Conservation (phyloP, 352 stramenopile species). For the Phytopythium montanum region DNA sequence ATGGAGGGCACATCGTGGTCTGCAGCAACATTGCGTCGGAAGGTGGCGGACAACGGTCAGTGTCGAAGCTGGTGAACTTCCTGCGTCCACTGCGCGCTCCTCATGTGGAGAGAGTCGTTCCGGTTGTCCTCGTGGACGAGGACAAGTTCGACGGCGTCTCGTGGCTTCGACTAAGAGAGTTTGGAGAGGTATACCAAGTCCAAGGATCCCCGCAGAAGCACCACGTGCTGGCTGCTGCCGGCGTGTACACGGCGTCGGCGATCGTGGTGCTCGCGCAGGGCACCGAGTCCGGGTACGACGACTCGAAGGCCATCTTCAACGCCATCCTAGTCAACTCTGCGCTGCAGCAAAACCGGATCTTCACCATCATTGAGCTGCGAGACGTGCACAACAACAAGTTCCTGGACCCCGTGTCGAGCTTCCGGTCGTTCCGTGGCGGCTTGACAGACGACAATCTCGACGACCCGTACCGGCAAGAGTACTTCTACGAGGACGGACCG, state of each 20-base stretch:
- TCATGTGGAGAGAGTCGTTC: constrained; percentile 59
- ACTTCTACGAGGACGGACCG: constrained; percentile 4
- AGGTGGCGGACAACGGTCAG: constrained; percentile 46
- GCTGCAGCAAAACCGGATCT: constrained; percentile 58
- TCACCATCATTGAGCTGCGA: constrained; percentile 84
- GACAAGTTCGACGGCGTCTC: constrained; percentile 60
- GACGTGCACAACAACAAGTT: constrained; percentile 85
- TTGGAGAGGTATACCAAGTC: constrained; percentile 78
- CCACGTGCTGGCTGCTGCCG: constrained; percentile 58
- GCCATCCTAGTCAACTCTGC: constrained; percentile 79
- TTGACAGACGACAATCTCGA: constrained; percentile 2
- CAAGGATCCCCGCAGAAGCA: constrained; percentile 74
- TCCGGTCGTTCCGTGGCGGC: constrained; percentile 25
- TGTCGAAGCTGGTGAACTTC: constrained; percentile 73
- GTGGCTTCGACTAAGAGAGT: constrained; percentile 62
- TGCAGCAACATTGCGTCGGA: constrained; percentile 76
- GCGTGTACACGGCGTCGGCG: constrained; percentile 76
- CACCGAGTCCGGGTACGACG: constrained; percentile 63
- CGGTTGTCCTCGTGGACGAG: constrained; percentile 74
- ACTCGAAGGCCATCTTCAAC: constrained; percentile 87
- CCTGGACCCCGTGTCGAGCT: constrained; percentile 68
- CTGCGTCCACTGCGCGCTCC: constrained; percentile 64
- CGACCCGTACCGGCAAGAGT: constrained; percentile 15
- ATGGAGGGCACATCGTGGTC: constrained; percentile 74
- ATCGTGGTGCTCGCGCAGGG: constrained; percentile 82